phyloP scores from a whole-genome alignment of 2,329 filamentous ascomycete species.

The Alternaria incomplexa region DNA sequence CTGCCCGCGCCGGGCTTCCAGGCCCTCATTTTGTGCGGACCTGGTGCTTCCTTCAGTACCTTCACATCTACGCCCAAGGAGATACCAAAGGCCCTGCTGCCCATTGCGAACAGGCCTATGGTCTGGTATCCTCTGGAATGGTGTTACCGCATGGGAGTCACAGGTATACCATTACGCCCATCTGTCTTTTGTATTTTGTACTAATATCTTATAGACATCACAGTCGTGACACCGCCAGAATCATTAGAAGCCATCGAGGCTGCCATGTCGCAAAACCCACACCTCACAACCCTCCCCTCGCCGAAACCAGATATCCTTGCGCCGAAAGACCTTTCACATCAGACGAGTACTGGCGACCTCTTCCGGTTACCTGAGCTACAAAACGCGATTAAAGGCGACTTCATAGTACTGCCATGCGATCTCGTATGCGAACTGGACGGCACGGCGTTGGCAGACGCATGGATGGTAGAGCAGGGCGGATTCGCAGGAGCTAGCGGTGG shows the following conservation, averaged over 20 bases:
- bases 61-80: slow-evolving; percentile 82
- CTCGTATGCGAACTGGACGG: slow-evolving; percentile 89
- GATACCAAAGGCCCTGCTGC: slow-evolving; percentile 80
- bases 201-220: slow-evolving; percentile 50
- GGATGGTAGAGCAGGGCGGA: slow-evolving; percentile 84
- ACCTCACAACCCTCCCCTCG: slow-evolving; percentile 73
- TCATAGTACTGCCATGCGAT: slow-evolving; percentile 90
- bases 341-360: slow-evolving; percentile 87
- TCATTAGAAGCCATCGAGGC: slow-evolving; percentile 70
- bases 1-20: slow-evolving; percentile 79
- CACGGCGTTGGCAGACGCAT: slow-evolving; percentile 82
- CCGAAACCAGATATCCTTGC: slow-evolving; percentile 78
- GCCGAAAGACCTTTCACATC: slow-evolving; percentile 76
- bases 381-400: slow-evolving; percentile 79
- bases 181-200: not conserved
- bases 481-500: slow-evolving; percentile 66
- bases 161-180: slow-evolving; percentile 54
- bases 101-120: slow-evolving; percentile 86
- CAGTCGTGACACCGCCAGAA: slow-evolving; percentile 63
- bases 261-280: slow-evolving; percentile 78
- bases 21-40: slow-evolving; percentile 82
- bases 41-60: slow-evolving; percentile 80
- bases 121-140: slow-evolving; percentile 89
- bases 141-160: slow-evolving; percentile 81
- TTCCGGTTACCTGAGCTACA: slow-evolving; percentile 84